Percentiles rank a stretch among this genome's conserved stretches.
These are phyloP conservation scores for Neurospora pannonica DNA, from an alignment of 495 filamentous ascomycete species.

Conservation along the genomic window DNA sequence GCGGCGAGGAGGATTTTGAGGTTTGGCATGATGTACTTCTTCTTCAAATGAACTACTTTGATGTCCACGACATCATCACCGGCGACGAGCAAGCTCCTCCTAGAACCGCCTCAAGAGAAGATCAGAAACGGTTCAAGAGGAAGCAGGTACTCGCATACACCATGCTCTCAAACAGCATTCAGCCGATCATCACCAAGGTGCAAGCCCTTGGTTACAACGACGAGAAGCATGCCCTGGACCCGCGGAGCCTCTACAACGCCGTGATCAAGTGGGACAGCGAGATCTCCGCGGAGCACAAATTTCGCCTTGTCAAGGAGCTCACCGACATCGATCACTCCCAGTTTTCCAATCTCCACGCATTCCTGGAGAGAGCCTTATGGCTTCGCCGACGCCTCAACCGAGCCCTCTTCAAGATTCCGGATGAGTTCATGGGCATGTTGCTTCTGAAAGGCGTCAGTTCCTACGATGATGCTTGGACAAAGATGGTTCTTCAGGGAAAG, in stretches of 20 bases:
- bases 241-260: neutral
- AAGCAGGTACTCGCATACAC: neutral
- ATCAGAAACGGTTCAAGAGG: neutral
- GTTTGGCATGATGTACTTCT: neutral
- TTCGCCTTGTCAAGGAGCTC: neutral
- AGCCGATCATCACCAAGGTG: neutral
- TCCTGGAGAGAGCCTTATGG: neutral
- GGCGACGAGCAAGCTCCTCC: neutral
- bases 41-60: neutral
- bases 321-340: neutral
- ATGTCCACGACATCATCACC: neutral
- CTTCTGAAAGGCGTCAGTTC: neutral
- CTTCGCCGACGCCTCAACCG: neutral
- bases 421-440: neutral
- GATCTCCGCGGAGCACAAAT: neutral
- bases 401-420: neutral
- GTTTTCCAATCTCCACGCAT: neutral
- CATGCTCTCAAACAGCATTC: neutral
- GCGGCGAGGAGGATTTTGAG: neutral
- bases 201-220: neutral
- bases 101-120: neutral
- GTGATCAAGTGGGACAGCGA: neutral
- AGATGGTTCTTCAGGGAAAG: neutral
- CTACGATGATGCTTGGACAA: neutral
- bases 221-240: neutral